phyloP scores from a whole-genome alignment of 768 basidiomycete species.

The Leucosporidium creatinivorum region DNA sequence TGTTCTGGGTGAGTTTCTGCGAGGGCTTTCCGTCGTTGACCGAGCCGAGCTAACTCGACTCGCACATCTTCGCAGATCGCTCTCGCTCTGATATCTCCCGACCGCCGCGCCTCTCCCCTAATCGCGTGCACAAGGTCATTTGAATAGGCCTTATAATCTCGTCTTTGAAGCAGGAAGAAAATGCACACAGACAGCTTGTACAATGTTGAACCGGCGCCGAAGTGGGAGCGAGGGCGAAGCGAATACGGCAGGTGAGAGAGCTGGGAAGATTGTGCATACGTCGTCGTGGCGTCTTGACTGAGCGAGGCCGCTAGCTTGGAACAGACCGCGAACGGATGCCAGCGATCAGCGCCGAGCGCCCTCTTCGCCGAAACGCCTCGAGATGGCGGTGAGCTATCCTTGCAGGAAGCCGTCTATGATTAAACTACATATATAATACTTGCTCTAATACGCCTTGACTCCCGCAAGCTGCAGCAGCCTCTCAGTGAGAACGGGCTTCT shows the following conservation, averaged over 20 bases:
- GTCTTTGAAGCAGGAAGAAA: too few relatives aligned
- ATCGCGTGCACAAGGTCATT: background rate
- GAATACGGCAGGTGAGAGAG: background rate
- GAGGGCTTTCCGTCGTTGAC: too few relatives aligned
- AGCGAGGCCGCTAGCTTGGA: too few relatives aligned
- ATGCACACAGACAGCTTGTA: background rate
- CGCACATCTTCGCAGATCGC: background rate
- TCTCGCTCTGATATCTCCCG: background rate
- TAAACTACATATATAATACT: background rate
- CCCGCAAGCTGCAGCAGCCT: conserved; percentile 4
- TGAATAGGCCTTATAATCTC: background rate
- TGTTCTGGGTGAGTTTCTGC: too few relatives aligned
- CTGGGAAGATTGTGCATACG: too few relatives aligned
- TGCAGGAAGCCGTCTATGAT: background rate
- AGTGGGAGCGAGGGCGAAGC: background rate
- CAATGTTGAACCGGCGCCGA: background rate
- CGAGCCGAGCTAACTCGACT: too few relatives aligned
- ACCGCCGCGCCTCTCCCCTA: background rate
- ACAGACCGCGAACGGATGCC: too few relatives aligned
- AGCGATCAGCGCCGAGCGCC: background rate
- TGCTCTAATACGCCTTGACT: background rate
- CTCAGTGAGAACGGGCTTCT: background rate
- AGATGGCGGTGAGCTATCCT: background rate
- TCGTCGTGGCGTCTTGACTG: too few relatives aligned
- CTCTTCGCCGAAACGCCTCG: background rate